phyloP scores from a whole-genome alignment of 345 rosid species.

The Pistacia integerrima region DNA sequence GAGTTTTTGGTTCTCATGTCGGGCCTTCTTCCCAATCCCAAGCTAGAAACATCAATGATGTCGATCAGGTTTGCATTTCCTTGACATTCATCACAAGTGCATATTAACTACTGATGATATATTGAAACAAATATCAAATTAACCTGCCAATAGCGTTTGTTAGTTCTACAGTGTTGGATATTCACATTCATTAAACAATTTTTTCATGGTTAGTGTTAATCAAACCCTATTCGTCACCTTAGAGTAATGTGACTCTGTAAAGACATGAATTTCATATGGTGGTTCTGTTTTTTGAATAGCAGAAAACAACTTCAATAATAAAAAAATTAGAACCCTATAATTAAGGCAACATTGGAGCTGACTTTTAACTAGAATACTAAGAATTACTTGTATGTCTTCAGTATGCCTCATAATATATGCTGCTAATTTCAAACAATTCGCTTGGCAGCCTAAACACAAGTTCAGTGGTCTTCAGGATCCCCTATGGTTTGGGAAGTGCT shows the following conservation, averaged over 20 bases:
- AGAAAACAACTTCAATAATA: too few relatives aligned
- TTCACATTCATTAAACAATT: too few relatives aligned
- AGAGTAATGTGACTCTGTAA: too few relatives aligned
- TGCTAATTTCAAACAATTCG: not conserved
- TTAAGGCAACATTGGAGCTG: not conserved
- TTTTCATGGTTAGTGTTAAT: too few relatives aligned
- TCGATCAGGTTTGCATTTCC: conserved; percentile 34
- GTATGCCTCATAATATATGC: not conserved
- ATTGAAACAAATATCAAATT: too few relatives aligned
- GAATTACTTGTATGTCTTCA: not conserved
- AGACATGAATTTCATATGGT: too few relatives aligned
- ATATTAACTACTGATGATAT: too few relatives aligned
- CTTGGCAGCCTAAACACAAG: conserved; percentile 35
- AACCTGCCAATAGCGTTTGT: too few relatives aligned
- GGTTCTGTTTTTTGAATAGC: too few relatives aligned
- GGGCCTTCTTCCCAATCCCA: conserved; percentile 43
- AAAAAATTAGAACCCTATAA: not conserved
- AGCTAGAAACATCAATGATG: conserved; percentile 42
- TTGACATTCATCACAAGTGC: too few relatives aligned
- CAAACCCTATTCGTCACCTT: too few relatives aligned
- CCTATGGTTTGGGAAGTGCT: conserved; percentile 39
- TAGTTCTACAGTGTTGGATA: too few relatives aligned
- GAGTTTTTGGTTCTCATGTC: conserved; percentile 37
- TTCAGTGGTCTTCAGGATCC: conserved; percentile 36
- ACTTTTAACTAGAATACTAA: not conserved